Percentiles rank a stretch among this genome's conserved stretches.
These are phyloP conservation scores for Gyrodon lividus DNA, from an alignment of 768 basidiomycete genomes.

Conservation along the genomic window DNA sequence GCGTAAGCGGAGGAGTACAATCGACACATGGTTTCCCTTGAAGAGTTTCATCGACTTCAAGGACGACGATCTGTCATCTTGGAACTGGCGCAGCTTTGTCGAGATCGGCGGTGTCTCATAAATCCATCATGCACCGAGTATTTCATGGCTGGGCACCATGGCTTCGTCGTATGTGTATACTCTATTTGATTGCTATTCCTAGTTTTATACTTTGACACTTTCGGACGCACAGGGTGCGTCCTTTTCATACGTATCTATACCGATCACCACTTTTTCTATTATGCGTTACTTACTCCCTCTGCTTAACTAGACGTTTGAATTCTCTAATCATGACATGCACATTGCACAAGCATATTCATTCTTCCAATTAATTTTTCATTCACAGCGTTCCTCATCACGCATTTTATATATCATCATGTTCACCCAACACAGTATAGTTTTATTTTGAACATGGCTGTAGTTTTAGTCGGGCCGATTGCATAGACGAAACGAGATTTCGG, in stretches of 20 bases:
- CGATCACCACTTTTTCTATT: conserved; percentile 15
- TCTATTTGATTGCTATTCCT: conserved; percentile 7
- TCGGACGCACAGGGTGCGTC: conserved; percentile 10
- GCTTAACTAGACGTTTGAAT: background rate
- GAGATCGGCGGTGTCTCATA: conserved; percentile 44
- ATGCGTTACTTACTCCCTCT: conserved; percentile 9
- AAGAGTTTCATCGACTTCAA: conserved; percentile 66
- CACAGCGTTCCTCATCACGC: too few relatives aligned
- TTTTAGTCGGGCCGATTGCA: too few relatives aligned
- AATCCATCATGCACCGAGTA: background rate
- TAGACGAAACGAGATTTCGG: background rate
- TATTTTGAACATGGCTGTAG: too few relatives aligned
- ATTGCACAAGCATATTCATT: background rate
- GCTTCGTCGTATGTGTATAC: conserved; percentile 1
- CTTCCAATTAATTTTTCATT: background rate
- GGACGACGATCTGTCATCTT: conserved; percentile 44
- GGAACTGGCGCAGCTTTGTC: conserved; percentile 65
- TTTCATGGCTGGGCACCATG: background rate
- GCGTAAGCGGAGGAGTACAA: conserved; percentile 40
- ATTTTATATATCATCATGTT: too few relatives aligned
- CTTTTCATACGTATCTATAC: conserved; percentile 21
- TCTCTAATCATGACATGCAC: too few relatives aligned
- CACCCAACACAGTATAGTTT: too few relatives aligned
- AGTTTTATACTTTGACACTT: conserved; percentile 10
- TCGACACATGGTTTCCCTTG: conserved; percentile 53